These are phyloP conservation scores for Heterobasidion parviporum DNA, from an alignment of 1,284 basidiomycete genomes.

Conservation along the genomic window DNA sequence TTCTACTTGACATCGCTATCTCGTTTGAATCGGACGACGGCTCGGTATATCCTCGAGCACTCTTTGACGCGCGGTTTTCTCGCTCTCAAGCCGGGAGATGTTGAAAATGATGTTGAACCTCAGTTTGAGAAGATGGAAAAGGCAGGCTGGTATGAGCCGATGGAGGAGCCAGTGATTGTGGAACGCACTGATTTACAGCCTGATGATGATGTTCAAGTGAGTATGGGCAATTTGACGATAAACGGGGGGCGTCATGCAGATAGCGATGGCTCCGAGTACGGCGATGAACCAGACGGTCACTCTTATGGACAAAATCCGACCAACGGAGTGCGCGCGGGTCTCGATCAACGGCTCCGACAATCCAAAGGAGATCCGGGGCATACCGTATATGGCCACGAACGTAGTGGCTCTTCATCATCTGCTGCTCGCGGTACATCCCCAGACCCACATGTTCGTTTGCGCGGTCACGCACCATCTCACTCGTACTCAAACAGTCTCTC, in stretches of 20 bases:
- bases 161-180: conserved; percentile 15
- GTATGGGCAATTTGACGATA: conserved; percentile 14
- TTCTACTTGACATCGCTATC: conserved; percentile 83
- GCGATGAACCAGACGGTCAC: conserved; percentile 9
- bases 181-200: conserved; percentile 10
- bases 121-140: conserved; percentile 48
- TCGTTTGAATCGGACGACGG: conserved; percentile 51
- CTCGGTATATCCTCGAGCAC: conserved; percentile 78
- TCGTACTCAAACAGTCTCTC: conserved; percentile 5
- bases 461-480: conserved; percentile 3
- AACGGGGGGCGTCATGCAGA: conserved; percentile 7
- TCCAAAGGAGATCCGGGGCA: neutral
- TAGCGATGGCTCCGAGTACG: conserved; percentile 18
- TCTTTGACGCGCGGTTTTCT: conserved; percentile 81
- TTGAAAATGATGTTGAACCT: conserved; percentile 58
- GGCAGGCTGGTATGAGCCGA: conserved; percentile 32
- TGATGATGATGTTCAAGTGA: conserved; percentile 22
- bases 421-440: conserved; percentile 1
- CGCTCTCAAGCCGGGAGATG: conserved; percentile 82
- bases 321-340: neutral
- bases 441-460: neutral
- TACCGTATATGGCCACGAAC: neutral
- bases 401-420: neutral
- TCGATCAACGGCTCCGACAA: neutral
- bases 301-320: neutral